Conservation (phyloP, 2,329 filamentous ascomycete genomes). For the Eurotiales sp. region DNA sequence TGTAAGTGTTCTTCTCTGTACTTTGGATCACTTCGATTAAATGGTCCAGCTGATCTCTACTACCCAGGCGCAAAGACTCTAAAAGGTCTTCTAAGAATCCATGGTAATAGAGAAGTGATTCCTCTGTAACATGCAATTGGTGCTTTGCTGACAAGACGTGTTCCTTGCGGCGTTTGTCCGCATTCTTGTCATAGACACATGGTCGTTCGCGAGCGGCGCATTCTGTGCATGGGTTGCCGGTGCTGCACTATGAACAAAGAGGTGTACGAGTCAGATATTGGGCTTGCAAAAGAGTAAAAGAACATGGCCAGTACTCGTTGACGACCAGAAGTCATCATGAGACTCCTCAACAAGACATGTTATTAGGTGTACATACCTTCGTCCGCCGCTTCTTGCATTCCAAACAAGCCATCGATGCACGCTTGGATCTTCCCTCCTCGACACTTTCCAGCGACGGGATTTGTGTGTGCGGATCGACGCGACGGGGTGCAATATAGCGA, state of each 20-base stretch:
- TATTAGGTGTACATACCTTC: constrained; percentile 25
- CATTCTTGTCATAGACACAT: constrained; percentile 31
- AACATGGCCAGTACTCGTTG: not conserved
- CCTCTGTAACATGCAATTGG: constrained; percentile 20
- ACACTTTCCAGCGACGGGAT: constrained; percentile 8
- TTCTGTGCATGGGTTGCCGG: constrained; percentile 30
- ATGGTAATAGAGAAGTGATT: constrained; percentile 18
- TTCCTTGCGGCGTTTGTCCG: constrained; percentile 36
- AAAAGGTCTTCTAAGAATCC: constrained; percentile 27
- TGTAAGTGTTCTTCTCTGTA: constrained; percentile 22
- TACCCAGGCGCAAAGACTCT: constrained; percentile 22
- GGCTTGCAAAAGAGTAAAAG: not conserved
- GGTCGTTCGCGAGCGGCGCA: constrained; percentile 30
- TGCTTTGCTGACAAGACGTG: constrained; percentile 27
- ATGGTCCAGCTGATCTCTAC: constrained; percentile 19
- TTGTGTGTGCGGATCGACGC: constrained; percentile 2
- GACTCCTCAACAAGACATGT: no score
- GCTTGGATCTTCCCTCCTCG: constrained; percentile 31
- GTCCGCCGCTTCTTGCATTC: constrained; percentile 37
- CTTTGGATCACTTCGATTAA: constrained; percentile 27
- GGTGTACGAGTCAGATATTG: not conserved
- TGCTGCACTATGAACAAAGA: constrained; percentile 26
- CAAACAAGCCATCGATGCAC: constrained; percentile 35
- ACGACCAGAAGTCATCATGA: not conserved
- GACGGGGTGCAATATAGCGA: constrained; percentile 12